Conservation (phyloP, 2,329 filamentous ascomycete species). For the Ophiostoma piceae region DNA sequence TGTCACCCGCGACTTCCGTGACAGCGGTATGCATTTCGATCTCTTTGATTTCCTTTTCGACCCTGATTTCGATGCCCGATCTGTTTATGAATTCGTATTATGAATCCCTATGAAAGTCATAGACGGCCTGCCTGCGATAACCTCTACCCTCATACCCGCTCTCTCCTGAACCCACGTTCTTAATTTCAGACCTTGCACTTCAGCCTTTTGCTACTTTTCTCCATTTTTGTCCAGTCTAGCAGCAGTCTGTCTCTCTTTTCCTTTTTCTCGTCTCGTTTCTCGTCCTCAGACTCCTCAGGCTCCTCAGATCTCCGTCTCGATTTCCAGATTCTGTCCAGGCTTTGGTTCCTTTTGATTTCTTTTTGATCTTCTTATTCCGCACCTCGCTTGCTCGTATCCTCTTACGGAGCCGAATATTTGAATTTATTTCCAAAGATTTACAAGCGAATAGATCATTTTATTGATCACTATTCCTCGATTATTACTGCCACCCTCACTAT, state of each 20-base stretch:
- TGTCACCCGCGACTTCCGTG: slow-evolving; percentile 6
- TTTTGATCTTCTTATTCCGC: not conserved
- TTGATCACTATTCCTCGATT: not conserved
- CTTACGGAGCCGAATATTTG: not conserved
- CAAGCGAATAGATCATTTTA: not conserved
- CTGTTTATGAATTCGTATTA: not conserved
- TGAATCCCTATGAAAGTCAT: not conserved
- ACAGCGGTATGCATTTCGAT: not conserved
- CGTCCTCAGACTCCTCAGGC: not conserved
- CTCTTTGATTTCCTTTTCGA: not conserved
- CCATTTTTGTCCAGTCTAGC: not conserved
- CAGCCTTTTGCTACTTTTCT: slow-evolving; percentile 14
- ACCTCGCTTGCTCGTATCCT: not conserved
- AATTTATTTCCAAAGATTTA: not conserved
- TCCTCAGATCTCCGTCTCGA: not conserved
- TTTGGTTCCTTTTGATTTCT: not conserved
- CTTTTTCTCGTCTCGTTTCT: not conserved
- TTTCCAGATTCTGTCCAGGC: not conserved
- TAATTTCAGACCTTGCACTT: slow-evolving; percentile 11
- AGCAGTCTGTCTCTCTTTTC: not conserved
- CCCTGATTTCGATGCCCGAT: not conserved
- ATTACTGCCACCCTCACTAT: not conserved
- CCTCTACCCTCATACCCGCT: slow-evolving; percentile 2
- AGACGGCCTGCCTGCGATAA: not conserved
- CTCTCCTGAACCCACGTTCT: slow-evolving; percentile 14